Percentiles rank a stretch among this genome's conserved stretches.
These are phyloP conservation scores for Lippia alba DNA, from an alignment of 305 asterid genomes.

Conservation along the genomic window DNA sequence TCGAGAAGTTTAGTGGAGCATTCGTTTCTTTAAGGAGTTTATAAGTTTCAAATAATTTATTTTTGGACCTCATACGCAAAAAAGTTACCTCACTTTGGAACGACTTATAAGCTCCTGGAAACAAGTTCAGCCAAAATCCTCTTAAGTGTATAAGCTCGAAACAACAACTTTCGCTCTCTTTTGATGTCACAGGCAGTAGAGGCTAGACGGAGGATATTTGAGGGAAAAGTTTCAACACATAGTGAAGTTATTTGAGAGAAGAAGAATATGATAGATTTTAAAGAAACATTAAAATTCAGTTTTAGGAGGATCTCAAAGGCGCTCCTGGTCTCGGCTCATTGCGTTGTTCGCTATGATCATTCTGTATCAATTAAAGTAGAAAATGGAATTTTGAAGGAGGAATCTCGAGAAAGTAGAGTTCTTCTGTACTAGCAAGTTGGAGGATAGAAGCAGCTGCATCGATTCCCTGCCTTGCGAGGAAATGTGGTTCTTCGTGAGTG, in stretches of 20 bases:
- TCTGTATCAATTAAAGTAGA: background rate
- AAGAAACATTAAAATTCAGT: background rate
- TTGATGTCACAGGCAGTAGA: slow-evolving; percentile 31
- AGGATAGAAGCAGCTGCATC: background rate
- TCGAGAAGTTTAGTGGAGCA: background rate
- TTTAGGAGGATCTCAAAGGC: background rate
- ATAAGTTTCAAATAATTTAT: too few relatives aligned
- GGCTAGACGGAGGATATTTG: slow-evolving; percentile 34
- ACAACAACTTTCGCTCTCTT: background rate
- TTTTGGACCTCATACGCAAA: too few relatives aligned
- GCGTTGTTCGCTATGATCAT: background rate
- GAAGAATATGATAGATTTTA: background rate
- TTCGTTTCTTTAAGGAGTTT: too few relatives aligned
- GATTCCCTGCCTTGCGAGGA: too few relatives aligned
- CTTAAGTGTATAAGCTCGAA: too few relatives aligned
- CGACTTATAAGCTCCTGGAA: too few relatives aligned
- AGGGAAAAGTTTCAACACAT: slow-evolving; percentile 24
- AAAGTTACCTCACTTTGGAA: too few relatives aligned
- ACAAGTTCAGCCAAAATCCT: too few relatives aligned
- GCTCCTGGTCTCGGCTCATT: background rate
- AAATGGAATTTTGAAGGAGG: background rate
- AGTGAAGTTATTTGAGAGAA: slow-evolving; percentile 12
- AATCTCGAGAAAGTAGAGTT: too few relatives aligned
- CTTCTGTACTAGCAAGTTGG: background rate
- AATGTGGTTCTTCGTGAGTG: too few relatives aligned